A percentile compares a stretch with the other conserved stretches of the same genome.
Conservation (phyloP, 2,329 filamentous ascomycete species). For the Fusarium sp. region DNA sequence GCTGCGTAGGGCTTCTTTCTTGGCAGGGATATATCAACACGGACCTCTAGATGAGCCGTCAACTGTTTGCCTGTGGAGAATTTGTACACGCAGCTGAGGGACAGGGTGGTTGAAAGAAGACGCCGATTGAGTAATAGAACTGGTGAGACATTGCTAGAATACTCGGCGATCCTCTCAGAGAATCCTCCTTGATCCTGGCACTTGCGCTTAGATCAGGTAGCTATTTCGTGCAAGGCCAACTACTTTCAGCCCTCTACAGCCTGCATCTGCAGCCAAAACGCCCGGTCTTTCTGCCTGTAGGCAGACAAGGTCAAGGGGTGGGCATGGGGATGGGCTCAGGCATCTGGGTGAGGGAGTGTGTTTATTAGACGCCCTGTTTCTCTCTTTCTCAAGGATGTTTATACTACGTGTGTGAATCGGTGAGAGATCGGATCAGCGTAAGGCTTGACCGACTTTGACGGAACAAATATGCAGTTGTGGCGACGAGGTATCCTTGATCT, state of each 20-base stretch:
- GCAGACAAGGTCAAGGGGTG: not conserved
- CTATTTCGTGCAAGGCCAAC: not conserved
- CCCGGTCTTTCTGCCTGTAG: not conserved
- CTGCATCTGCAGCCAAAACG: not conserved
- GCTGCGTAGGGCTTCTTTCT: not conserved
- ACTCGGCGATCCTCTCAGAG: not conserved
- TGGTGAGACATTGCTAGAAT: not conserved
- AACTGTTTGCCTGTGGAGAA: not conserved
- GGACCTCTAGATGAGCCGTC: not conserved
- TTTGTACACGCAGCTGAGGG: not conserved
- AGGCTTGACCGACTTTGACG: constrained; percentile 2
- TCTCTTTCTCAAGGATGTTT: not conserved
- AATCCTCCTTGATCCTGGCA: not conserved
- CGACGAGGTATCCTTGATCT: not conserved
- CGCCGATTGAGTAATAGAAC: not conserved
- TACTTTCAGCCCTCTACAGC: not conserved
- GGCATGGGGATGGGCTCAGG: not conserved
- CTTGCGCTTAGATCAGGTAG: not conserved
- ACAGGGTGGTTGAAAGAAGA: not conserved
- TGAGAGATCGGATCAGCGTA: not conserved
- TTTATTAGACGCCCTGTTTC: not conserved
- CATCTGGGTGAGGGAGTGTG: not conserved
- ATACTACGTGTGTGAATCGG: not conserved
- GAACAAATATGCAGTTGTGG: not conserved
- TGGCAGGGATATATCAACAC: not conserved